phyloP scores from a whole-genome alignment of 805 yeast species.

The Blastobotrys muscicola region DNA sequence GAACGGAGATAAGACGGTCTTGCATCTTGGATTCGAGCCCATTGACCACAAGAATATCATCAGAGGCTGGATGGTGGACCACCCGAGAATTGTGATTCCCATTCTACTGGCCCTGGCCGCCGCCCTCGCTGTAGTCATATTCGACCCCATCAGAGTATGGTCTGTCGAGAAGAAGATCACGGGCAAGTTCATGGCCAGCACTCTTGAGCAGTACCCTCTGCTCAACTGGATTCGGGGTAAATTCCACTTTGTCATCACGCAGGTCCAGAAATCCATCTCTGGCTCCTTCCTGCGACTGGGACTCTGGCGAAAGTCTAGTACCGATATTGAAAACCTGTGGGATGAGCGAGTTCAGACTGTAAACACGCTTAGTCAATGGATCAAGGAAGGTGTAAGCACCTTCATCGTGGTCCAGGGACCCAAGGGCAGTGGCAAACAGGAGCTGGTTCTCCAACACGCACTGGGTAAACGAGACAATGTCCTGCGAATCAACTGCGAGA shows the following conservation, averaged over 20 bases:
- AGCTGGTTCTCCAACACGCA: slow-evolving; percentile 60
- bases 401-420: slow-evolving; percentile 90
- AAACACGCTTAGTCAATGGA: slow-evolving; percentile 64
- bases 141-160: slow-evolving; percentile 87
- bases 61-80: slow-evolving; percentile 53
- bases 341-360: slow-evolving; percentile 59
- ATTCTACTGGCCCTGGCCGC: slow-evolving; percentile 68
- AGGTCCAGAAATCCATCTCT: not conserved
- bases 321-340: slow-evolving; percentile 40
- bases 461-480: slow-evolving; percentile 51
- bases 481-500: slow-evolving; percentile 70
- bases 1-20: slow-evolving; percentile 40
- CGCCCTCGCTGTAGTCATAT: slow-evolving; percentile 70
- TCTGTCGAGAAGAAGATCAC: slow-evolving; percentile 61
- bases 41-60: slow-evolving; percentile 39
- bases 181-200: slow-evolving; percentile 9
- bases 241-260: not conserved
- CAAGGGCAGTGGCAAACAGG: slow-evolving; percentile 88
- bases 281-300: slow-evolving; percentile 1
- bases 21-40: slow-evolving; percentile 69
- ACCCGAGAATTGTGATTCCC: slow-evolving; percentile 78
- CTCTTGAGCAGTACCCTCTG: slow-evolving; percentile 5
- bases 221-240: slow-evolving; percentile 1
- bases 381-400: slow-evolving; percentile 82
- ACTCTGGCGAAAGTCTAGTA: not conserved